phyloP scores from a whole-genome alignment of 495 filamentous ascomycete species.

The Penicillium lividum region DNA sequence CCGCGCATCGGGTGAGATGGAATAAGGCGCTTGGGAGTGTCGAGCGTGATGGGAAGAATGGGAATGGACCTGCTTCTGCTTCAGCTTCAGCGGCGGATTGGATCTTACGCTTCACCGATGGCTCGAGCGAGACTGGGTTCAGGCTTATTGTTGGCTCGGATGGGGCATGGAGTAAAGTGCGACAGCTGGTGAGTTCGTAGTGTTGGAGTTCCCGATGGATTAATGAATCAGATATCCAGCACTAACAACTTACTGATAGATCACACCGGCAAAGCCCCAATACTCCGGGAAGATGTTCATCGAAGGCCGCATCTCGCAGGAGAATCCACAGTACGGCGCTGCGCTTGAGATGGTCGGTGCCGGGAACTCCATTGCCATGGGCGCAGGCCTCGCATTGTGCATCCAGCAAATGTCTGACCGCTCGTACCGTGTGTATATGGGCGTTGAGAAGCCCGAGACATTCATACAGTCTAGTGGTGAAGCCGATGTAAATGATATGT shows the following conservation, averaged over 20 bases:
- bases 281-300: conserved; percentile 24
- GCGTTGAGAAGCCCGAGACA: conserved; percentile 8
- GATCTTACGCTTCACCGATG: conserved; percentile 8
- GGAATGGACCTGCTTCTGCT: background rate
- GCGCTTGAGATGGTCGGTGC: conserved; percentile 19
- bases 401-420: conserved; percentile 22
- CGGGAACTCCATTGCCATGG: conserved; percentile 19
- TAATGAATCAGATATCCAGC: background rate
- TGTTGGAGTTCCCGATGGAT: no score
- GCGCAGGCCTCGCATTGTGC: conserved; percentile 4
- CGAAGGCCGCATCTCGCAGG: conserved; percentile 18
- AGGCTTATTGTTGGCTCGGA: conserved; percentile 15
- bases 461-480: conserved; percentile 15
- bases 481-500: conserved; percentile 13
- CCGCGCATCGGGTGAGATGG: conserved; percentile 39
- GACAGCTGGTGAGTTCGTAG: conserved; percentile 4
- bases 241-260: conserved; percentile 6
- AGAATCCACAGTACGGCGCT: conserved; percentile 18
- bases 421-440: conserved; percentile 25
- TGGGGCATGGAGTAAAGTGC: conserved; percentile 12
- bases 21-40: conserved; percentile 2
- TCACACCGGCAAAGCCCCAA: conserved; percentile 17
- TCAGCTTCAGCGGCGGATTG: background rate
- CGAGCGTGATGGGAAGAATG: background rate
- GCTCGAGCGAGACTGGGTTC: conserved; percentile 8